Base-by-base conservation (phyloP, 108 stramenopile species). In the Fistulifera pelliculosa region DNA sequence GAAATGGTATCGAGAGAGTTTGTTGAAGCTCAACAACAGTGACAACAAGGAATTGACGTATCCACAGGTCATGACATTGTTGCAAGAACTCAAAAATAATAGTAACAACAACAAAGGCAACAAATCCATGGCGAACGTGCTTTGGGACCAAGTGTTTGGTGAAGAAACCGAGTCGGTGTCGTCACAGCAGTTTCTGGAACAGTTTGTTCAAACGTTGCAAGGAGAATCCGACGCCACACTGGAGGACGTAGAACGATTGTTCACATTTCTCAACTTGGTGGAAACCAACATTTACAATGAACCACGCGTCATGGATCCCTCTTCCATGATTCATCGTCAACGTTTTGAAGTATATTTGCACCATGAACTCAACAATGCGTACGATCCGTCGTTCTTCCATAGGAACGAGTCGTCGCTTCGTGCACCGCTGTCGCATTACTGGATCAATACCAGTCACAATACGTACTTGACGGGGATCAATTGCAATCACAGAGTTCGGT, bases 401-500 rank as follows among this genome's bases (percentile, higher is more conserved):
- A 1, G 38, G 35, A 11, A 27, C 27, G 22, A 52, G 21, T 45
- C 44, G 21, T 45, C 44, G 49, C 48, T 59, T 80, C 85, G 65
- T 27, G 53, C 62, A 25, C 88, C 94, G 8, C 65, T 99, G 18
- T 77, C 85, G 14, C 56, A 90, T 40, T 99, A 97, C 62, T 98
- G 77, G 75, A 90, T 96, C 61, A 89, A 94, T 47, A 82, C 91
- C 2, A 78, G 79, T 39, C 98, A 99, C 86, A 99, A 99, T 54
- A 95, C 96, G 0, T 99, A 99, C 63, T 72, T 97, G 7, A 72
- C 84, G 96, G 95, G 11, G 94, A 99, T 75, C 98, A 99, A 56
- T 49, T 97, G 28, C 58, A 66, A 64, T 73, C 75, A 23, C 64
- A 43, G 10, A 85, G 85, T 13, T 75, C 72, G 40, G 95, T 95